Base-by-base conservation (phyloP, 768 basidiomycete species). In the Roridomyces roridus region DNA sequence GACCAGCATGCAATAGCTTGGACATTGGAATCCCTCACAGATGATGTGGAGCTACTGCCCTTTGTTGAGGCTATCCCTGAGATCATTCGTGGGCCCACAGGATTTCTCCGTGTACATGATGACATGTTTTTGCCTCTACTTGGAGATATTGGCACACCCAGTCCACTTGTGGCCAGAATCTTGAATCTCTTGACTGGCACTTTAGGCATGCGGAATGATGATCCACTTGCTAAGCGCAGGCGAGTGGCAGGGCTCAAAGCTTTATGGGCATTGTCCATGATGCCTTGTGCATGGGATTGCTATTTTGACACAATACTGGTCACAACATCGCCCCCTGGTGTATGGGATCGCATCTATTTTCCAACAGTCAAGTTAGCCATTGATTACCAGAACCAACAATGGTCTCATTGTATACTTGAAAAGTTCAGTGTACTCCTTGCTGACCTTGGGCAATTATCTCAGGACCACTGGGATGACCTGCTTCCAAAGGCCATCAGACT, bases 21-120 rank as follows among this genome's bases (percentile, higher is more conserved):
- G 55, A 50, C 55, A 35, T 17, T 57, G 5, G 29, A 45, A 5
- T 43, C 55, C 11, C 36, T 57, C 25, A 51, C 48, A 2, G 55
- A 57, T 23, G 44, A 57, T 23, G 6, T 15, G 4, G 41, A 57
- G 8, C 40, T 57, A 5, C 36, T 37, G 14, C 55, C 55, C 1
- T 57, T 57, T 17, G 48, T 49, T 21, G 51, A 52, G 21, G 51
- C 40, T 23, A 42, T 52, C 9, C 29, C 39, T 20, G 51, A 52
- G 15, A 29, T 42, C 18, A 28, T 45, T 15, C 21, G 29, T 18
- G 51, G 51, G 9, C 43, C 51, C 4, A 31, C 35, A 9, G 51
- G 51, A 4, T 42, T 45, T 23, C 41, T 41, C 18, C n/a, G 24
- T 6, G 34, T 29, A 12, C 44, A 53, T 20, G 43, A 44, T 17